Base-by-base conservation (phyloP, 2,329 filamentous ascomycete genomes). In the Ophiosphaerella narmari region DNA sequence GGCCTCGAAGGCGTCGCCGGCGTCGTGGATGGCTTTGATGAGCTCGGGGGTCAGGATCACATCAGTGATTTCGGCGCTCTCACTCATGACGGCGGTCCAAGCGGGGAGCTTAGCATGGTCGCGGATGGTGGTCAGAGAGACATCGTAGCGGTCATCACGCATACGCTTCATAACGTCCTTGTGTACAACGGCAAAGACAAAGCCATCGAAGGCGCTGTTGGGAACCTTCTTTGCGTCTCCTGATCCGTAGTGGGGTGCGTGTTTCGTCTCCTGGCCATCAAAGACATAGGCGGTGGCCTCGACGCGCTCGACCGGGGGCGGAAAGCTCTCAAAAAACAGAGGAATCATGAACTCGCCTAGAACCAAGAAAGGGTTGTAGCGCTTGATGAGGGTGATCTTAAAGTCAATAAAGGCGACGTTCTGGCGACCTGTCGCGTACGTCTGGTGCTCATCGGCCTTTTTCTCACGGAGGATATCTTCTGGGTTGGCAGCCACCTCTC, bases 31-130 rank as follows among this genome's bases (percentile, higher is more conserved):
- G 13, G 90, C 91, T 66, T 88, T 84, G 74, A 91, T 83, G 33
- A 99, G 82, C 65, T 97, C 93, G n/a, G 88, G 82, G 4, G 91
- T 96, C 43, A 99, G 82, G 60, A 99, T 79, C 6, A 85, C 80
- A 39, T 97, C 90, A 11, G 92, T 97, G 64, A 99, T 87, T 77
- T 97, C 94, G 50, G 92, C 91, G 75, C 87, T 96, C 81, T 99
- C 94, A 69, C 86, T 95, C 94, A 99, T 97, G 68, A 97, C 85
- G 11, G 91, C 96, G 47, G 88, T 81, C 92, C 92, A 99, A 57
- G 82, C 77, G 31, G 94, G 93, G 31, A 99, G 85, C 80, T 96
- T 97, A 47, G 88, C 72, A 76, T 92, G 85, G 68, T 99, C 94
- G 82, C 96, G 96, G 70, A 93, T 97, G 59, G 86, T 86, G 36